Evolutionary conservation across 768 basidiomycete genomes (phyloP).

Genomic region (Hemileccinum rubropunctum): DNA sequence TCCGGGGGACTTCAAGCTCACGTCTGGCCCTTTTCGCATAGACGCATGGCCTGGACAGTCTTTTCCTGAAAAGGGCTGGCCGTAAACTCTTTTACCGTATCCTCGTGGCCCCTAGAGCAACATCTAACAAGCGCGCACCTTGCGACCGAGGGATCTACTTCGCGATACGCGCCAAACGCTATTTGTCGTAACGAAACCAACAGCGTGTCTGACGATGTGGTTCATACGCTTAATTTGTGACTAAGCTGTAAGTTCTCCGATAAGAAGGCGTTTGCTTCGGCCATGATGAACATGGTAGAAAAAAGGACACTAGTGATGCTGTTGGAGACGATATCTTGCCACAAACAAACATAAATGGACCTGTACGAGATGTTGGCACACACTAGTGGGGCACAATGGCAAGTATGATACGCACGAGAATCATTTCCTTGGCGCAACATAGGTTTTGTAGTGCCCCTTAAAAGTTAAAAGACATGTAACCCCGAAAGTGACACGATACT

Average conservation of each 20-base stretch:
- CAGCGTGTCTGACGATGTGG: conserved; percentile 29
- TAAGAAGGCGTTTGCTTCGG: conserved; percentile 34
- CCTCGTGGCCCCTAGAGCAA: conserved; percentile 28
- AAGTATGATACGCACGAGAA: conserved; percentile 21
- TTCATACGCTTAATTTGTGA: conserved; percentile 23
- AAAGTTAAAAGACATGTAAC: no score
- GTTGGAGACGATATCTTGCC: not conserved
- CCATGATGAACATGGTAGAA: conserved; percentile 37
- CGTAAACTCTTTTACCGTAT: conserved; percentile 33
- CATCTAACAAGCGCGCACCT: conserved; percentile 30
- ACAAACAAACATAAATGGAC: conserved; percentile 11
- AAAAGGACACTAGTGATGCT: no score
- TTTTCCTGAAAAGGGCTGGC: conserved; percentile 29
- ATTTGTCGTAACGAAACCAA: conserved; percentile 36
- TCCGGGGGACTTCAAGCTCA: conserved; percentile 36
- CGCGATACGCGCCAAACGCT: conserved; percentile 37
- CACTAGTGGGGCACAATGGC: not conserved
- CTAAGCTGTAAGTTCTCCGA: conserved; percentile 25
- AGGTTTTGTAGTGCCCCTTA: conserved; percentile 9
- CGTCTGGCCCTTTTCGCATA: conserved; percentile 28
- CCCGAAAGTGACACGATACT: no score
- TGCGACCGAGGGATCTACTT: conserved; percentile 37
- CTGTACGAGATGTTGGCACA: conserved; percentile 18
- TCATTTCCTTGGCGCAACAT: conserved; percentile 13
- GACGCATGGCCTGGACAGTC: conserved; percentile 27